Conservation (phyloP, 305 asterid genomes). For the Euphrasia arctica region DNA sequence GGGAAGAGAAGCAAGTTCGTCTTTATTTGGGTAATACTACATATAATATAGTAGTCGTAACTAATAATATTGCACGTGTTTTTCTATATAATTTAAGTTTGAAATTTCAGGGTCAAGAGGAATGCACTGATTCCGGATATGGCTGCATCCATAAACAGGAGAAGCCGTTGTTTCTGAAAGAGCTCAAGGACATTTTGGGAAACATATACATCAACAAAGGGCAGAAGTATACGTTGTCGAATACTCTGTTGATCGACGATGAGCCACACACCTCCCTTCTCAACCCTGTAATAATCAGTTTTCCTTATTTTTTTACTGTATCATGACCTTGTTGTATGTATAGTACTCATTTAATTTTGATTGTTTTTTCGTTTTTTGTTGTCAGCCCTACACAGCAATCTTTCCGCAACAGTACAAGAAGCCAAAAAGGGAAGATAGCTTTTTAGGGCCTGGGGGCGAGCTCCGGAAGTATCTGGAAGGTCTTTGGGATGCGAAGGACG, state of each 20-base stretch:
- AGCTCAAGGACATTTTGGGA: constrained; percentile 44
- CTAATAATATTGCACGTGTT: not conserved
- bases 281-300: constrained; percentile 43
- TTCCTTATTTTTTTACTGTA: too few relatives aligned
- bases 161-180: constrained; percentile 61
- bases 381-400: constrained; percentile 52
- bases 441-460: constrained; percentile 43
- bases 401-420: constrained; percentile 37
- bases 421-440: constrained; percentile 29
- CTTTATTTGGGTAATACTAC: constrained; percentile 24
- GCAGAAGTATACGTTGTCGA: constrained; percentile 36
- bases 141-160: constrained; percentile 27
- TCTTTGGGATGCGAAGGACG: constrained; percentile 43
- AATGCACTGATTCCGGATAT: constrained; percentile 45
- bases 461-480: constrained; percentile 45
- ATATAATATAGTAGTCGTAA: not conserved
- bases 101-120: constrained; percentile 39
- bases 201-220: constrained; percentile 25
- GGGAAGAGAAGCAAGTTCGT: constrained; percentile 38
- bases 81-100: not conserved
- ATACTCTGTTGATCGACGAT: constrained; percentile 51
- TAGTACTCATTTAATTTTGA: not conserved
- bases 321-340: not conserved
- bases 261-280: constrained; percentile 49
- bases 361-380: not conserved